phyloP scores from a whole-genome alignment of 352 stramenopile species.

The Phytophthora capsici region DNA sequence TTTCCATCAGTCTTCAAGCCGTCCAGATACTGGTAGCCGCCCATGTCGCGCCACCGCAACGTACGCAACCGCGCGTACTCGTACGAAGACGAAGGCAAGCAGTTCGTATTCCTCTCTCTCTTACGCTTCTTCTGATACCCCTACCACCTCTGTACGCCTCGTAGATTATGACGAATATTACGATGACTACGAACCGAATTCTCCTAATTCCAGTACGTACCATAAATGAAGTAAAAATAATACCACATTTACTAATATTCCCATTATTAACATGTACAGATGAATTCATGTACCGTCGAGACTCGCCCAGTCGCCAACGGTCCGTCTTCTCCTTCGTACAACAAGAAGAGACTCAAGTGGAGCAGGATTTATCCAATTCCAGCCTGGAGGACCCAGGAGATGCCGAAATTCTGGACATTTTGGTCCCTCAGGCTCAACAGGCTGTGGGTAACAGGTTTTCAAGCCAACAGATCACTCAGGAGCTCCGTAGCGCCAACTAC shows the following conservation, averaged over 20 bases:
- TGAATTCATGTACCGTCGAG: slow-evolving; percentile 83
- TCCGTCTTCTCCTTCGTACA: slow-evolving; percentile 87
- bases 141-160: background rate
- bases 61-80: slow-evolving; percentile 90
- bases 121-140: background rate
- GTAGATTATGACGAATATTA: slow-evolving; percentile 82
- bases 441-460: slow-evolving; percentile 62
- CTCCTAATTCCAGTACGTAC: slow-evolving; percentile 65
- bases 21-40: too few relatives aligned
- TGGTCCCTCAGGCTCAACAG: slow-evolving; percentile 66
- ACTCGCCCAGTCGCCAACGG: slow-evolving; percentile 77
- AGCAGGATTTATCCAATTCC: slow-evolving; percentile 5
- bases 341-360: slow-evolving; percentile 32
- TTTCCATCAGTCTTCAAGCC: background rate
- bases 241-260: slow-evolving; percentile 19
- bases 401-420: slow-evolving; percentile 55
- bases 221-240: background rate
- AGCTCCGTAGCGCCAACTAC: slow-evolving; percentile 78
- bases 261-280: slow-evolving; percentile 41
- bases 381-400: slow-evolving; percentile 48
- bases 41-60: slow-evolving; percentile 87
- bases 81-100: slow-evolving; percentile 84
- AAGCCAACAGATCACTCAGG: slow-evolving; percentile 64
- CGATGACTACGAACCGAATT: slow-evolving; percentile 64
- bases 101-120: background rate